A percentile compares a stretch with the other conserved stretches of the same genome.
phyloP scores from a whole-genome alignment of 2,329 filamentous ascomycete genomes.

The Exophiala dermatitidis region DNA sequence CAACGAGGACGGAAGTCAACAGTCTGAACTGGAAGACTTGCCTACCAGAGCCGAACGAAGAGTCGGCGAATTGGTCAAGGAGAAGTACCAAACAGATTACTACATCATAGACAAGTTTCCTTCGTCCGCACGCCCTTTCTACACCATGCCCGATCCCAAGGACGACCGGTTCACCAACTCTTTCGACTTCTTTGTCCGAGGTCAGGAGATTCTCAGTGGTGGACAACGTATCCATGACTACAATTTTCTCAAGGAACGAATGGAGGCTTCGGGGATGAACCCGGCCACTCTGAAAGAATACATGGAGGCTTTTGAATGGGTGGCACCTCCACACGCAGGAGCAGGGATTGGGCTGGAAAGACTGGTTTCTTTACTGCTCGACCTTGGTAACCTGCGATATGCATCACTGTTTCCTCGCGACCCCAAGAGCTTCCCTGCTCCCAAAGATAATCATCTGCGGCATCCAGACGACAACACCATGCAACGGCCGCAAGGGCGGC shows the following conservation, averaged over 20 bases:
- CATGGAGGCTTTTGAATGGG: constrained; percentile 78
- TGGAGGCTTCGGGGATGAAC: constrained; percentile 67
- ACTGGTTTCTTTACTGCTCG: constrained; percentile 75
- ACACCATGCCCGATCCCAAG: constrained; percentile 77
- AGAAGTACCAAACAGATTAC: constrained; percentile 83
- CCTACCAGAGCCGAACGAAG: constrained; percentile 80
- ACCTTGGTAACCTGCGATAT: constrained; percentile 81
- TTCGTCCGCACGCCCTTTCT: constrained; percentile 74
- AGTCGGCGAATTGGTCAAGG: constrained; percentile 73
- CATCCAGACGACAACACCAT: constrained; percentile 84
- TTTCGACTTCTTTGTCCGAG: constrained; percentile 89
- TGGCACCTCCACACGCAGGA: constrained; percentile 80
- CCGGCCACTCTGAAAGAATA: constrained; percentile 85
- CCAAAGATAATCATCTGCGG: constrained; percentile 56
- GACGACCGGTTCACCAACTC: constrained; percentile 75
- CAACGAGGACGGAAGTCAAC: constrained; percentile 66
- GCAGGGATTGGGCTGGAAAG: constrained; percentile 86
- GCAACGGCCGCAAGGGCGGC: constrained; percentile 49
- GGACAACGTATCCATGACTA: constrained; percentile 88
- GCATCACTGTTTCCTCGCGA: constrained; percentile 83
- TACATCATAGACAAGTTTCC: constrained; percentile 95
- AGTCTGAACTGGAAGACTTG: constrained; percentile 70
- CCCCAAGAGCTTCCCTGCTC: constrained; percentile 72
- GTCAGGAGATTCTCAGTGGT: constrained; percentile 86
- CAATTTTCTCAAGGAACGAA: constrained; percentile 64